Percentiles rank a stretch among this genome's conserved stretches.
phyloP scores from a whole-genome alignment of 1,284 basidiomycete species.

The Rhodotorula sp. region DNA sequence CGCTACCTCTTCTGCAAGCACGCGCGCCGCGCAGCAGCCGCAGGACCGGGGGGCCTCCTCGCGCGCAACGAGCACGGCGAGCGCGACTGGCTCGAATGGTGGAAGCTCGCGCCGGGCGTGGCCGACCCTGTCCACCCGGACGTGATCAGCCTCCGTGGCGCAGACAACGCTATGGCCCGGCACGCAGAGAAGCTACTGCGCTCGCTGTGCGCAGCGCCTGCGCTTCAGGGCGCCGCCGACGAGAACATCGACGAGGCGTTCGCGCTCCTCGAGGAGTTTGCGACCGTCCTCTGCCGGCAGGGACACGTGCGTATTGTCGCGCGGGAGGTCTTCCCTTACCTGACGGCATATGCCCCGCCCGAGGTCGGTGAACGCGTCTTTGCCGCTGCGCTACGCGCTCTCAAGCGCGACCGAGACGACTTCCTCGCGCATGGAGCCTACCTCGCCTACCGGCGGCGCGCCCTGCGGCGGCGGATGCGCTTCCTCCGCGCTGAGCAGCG shows the following conservation, averaged over 20 bases:
- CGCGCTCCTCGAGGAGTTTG: conserved; percentile 4
- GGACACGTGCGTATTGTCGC: conserved; percentile 23
- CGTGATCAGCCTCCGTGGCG: not conserved
- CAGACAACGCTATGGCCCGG: not conserved
- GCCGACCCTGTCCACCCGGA: not conserved
- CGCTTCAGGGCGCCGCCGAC: not conserved
- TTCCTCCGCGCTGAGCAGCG: not conserved
- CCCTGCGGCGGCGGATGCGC: not conserved
- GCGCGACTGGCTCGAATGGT: conserved; percentile 29
- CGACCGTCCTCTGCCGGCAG: not conserved
- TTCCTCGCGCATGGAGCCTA: not conserved
- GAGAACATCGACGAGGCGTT: not conserved
- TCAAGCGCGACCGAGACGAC: not conserved
- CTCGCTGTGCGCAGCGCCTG: not conserved
- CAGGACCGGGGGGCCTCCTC: not conserved
- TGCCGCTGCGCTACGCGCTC: not conserved
- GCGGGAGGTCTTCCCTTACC: not conserved
- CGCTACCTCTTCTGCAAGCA: conserved; percentile 10
- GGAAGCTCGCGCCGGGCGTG: conserved; percentile 16
- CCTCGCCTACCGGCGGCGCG: not conserved
- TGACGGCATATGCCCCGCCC: conserved; percentile 1
- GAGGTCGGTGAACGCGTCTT: conserved; percentile 2
- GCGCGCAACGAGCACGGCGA: not conserved
- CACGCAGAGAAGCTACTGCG: not conserved
- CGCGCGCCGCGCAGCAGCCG: not conserved